Evolutionary conservation across 495 filamentous ascomycete genomes (phyloP), one percentile per base, ranked within the genome.

Genomic region (Polyplosphaeria fusca): DNA sequence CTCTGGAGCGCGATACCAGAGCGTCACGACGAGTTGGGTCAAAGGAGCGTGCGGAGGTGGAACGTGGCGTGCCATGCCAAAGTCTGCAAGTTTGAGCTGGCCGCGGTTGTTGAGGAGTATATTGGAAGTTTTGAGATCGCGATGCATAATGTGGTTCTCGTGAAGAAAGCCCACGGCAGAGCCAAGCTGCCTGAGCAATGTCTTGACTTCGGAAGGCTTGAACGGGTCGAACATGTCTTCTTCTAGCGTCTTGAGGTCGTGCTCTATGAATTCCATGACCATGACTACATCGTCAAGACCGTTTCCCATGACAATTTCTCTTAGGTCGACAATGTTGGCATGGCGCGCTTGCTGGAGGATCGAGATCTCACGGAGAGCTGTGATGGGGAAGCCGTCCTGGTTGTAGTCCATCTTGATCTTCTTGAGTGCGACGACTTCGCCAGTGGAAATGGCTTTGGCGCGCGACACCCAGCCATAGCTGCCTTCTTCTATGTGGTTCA

Each of bases 401-500:
- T 77, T 77, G 67, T 85, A 81, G 58, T 96, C 89, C 74, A 96
- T 83, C 77, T 98, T 98, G 47, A 97, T 78, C 68, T 90, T 86
- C 78, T 98, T 98, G 62, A 98, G 73, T 35, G 93, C 93, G 19
- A 97, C 91, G 5, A 98, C 78, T 55, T 90, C 83, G 5, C 90
- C 89, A 1, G 93, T 95, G 2, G 77, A 77, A 11, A 78, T 79
- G 68, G 96, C 89, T 57, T 77, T 83, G 5, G 92, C 93, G 24
- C 93, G 76, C 37, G 92, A 91, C 3, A 98, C 93, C 82, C 84
- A 91, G 47, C 93, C 93, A 73, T 97, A 98, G 1, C 89, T 87
- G 47, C 93, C 93, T 71, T 98, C 93, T 69, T 97, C 93, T 65
- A 98, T 98, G 71, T 93, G 87, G 66, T 98, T 98, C 57, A 98